These are phyloP conservation scores for Tricholomella constricta DNA, from an alignment of 768 basidiomycete genomes.

Conservation along the genomic window DNA sequence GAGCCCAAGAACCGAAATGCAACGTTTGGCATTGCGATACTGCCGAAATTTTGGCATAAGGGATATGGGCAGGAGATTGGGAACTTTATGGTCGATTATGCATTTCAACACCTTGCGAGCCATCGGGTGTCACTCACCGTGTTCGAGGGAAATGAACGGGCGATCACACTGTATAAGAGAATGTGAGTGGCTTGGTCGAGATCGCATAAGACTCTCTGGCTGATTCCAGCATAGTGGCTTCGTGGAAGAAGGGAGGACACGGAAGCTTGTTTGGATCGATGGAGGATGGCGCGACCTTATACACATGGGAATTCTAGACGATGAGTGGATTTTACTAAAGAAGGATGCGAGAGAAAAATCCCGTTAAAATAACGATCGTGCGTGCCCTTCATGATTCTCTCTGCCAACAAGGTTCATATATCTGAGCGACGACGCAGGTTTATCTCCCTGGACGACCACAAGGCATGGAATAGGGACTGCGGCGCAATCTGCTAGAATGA, in stretches of 20 bases:
- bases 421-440: no score
- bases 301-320: conserved; percentile 24
- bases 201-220: neutral
- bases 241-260: conserved; percentile 20
- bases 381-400: no score
- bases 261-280: conserved; percentile 21
- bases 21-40: conserved; percentile 9
- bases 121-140: conserved; percentile 43
- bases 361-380: no score
- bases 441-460: no score
- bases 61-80: conserved; percentile 46
- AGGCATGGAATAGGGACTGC: no score
- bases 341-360: neutral
- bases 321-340: conserved; percentile 19
- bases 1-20: conserved; percentile 16
- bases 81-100: conserved; percentile 40
- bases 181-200: conserved; percentile 31
- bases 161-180: conserved; percentile 41
- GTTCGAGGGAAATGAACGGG: conserved; percentile 39
- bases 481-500: no score
- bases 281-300: conserved; percentile 22
- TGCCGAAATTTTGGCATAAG: conserved; percentile 33
- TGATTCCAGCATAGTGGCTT: conserved; percentile 18
- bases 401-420: no score
- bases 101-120: conserved; percentile 39